Evolutionary conservation across 2,329 filamentous ascomycete species (phyloP).

Genomic region (Chaetomiaceae sp.): DNA sequence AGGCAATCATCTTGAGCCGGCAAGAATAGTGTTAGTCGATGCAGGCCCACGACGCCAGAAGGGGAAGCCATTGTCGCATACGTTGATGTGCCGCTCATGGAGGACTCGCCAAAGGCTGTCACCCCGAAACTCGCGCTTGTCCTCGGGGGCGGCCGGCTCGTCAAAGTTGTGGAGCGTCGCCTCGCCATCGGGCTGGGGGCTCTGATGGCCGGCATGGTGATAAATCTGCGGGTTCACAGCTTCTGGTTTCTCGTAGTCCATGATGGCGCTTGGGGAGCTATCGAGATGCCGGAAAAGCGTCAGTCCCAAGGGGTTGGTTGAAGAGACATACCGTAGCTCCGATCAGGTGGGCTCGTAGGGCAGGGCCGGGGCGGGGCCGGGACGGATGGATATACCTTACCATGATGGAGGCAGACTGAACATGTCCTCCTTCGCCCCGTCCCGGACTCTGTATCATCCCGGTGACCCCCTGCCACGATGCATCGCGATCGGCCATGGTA

Average conservation of each 20-base stretch:
- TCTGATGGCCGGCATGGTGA: slow-evolving; percentile 10
- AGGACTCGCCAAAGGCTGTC: slow-evolving; percentile 33
- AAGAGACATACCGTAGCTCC: not conserved
- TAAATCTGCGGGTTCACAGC: slow-evolving; percentile 19
- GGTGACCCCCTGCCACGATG: not conserved
- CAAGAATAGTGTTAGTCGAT: slow-evolving; percentile 2
- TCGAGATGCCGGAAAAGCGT: not conserved
- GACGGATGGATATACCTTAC: not conserved
- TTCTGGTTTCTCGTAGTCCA: slow-evolving; percentile 24
- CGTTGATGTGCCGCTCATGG: slow-evolving; percentile 39
- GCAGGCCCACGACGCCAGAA: too few species aligned
- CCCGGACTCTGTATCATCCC: not conserved
- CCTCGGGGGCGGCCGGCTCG: slow-evolving; percentile 13
- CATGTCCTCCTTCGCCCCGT: too few species aligned
- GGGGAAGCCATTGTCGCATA: slow-evolving; percentile 16
- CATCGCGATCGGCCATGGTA: slow-evolving; percentile 7
- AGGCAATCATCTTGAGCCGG: slow-evolving; percentile 38
- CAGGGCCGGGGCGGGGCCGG: not conserved
- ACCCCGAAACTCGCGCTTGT: slow-evolving; percentile 17
- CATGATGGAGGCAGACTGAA: not conserved
- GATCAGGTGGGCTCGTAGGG: not conserved
- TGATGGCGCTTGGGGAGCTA: not conserved
- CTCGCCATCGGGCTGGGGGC: slow-evolving; percentile 21
- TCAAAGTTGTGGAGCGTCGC: slow-evolving; percentile 17
- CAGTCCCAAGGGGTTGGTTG: not conserved